These are phyloP conservation scores for Nicotiana paniculata DNA, from an alignment of 257 asterid species.

Conservation along the genomic window DNA sequence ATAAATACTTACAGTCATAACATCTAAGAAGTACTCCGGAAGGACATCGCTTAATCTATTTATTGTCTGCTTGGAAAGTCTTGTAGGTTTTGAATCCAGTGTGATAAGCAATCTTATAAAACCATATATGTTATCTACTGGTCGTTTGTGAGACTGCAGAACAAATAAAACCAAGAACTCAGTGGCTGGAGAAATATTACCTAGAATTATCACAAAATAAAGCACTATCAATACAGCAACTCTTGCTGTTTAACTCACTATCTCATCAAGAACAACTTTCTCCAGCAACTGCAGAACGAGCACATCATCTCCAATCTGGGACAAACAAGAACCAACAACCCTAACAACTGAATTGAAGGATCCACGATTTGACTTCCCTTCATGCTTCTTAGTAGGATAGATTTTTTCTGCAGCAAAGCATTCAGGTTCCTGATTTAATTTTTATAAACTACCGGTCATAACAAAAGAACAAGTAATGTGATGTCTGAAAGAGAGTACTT, in stretches of 20 bases:
- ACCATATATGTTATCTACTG: conserved; percentile 65
- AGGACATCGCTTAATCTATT: conserved; percentile 49
- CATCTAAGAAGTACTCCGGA: conserved; percentile 48
- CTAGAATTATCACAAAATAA: neutral
- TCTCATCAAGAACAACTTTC: conserved; percentile 55
- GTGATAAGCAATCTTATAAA: conserved; percentile 58
- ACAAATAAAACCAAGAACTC: neutral
- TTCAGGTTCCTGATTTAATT: neutral
- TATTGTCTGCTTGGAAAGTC: conserved; percentile 55
- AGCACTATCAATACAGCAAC: neutral
- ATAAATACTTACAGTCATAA: conserved; percentile 43
- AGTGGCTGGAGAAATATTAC: neutral
- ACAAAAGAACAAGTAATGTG: neutral
- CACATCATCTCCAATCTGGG: conserved; percentile 60
- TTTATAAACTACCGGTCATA: neutral
- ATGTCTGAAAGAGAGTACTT: neutral
- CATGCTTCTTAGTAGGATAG: conserved; percentile 20
- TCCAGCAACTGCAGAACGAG: conserved; percentile 70
- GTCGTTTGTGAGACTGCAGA: conserved; percentile 47
- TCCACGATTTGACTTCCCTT: conserved; percentile 41
- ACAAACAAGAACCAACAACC: conserved; percentile 46
- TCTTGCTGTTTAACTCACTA: conserved; percentile 40
- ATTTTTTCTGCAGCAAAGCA: conserved; percentile 42
- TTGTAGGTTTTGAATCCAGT: conserved; percentile 56
- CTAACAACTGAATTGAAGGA: conserved; percentile 47